These are phyloP conservation scores for Abortiporus biennis DNA, from an alignment of 1,284 basidiomycete species.

Conservation along the genomic window DNA sequence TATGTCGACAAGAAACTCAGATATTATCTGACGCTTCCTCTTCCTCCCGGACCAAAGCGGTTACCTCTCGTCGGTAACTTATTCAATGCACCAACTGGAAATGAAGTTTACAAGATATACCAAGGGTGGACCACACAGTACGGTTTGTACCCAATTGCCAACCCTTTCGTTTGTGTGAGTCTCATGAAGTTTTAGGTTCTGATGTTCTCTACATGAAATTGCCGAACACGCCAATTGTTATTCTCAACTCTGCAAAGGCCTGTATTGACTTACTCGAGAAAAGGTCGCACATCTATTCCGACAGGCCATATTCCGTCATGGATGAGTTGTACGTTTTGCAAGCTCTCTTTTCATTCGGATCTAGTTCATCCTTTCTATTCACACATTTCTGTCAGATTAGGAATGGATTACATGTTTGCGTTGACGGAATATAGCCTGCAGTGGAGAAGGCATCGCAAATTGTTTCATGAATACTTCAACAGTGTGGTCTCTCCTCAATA, in stretches of 20 bases:
- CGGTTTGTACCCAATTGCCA: no score
- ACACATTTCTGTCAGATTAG: constrained; percentile 3
- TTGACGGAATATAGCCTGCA: constrained; percentile 1
- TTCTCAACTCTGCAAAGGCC: constrained; percentile 8
- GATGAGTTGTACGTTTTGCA: not conserved
- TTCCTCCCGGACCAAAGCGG: not conserved
- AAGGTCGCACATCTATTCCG: constrained; percentile 12
- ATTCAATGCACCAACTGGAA: not conserved
- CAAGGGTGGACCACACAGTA: no score
- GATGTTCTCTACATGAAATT: no score
- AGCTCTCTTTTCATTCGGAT: not conserved
- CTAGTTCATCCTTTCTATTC: no score
- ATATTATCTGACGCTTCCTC: not conserved
- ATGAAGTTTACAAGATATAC: no score
- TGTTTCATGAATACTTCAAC: constrained; percentile 9
- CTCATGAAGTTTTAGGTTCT: no score
- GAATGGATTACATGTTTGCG: constrained; percentile 7
- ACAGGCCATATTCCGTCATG: constrained; percentile 10
- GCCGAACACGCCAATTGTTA: no score
- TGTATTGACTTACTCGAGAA: constrained; percentile 14
- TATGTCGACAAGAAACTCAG: no score
- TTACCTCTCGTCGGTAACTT: not conserved
- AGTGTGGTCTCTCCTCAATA: not conserved
- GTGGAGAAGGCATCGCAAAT: constrained; percentile 6
- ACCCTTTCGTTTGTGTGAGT: no score